Evolutionary conservation across 768 basidiomycete genomes (phyloP).

Genomic region (Pulveroboletus sp.): DNA sequence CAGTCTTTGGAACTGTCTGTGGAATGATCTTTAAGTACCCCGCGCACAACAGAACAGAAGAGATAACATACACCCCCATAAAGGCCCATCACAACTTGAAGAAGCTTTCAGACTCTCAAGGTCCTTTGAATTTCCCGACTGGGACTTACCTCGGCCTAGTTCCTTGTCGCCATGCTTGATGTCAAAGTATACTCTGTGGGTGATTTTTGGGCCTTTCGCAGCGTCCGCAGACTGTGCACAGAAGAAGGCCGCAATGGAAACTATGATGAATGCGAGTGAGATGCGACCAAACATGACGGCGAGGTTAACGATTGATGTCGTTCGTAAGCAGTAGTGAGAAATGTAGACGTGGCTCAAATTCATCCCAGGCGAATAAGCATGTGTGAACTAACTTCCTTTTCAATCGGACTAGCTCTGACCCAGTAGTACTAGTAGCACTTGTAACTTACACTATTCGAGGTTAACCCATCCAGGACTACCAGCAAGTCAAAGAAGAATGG

Average conservation of each 20-base stretch:
- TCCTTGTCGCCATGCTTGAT: conserved; percentile 88
- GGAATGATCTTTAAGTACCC: background rate
- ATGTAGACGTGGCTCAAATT: conserved; percentile 20
- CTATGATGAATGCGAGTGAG: conserved; percentile 57
- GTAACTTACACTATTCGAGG: too few species aligned
- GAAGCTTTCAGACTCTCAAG: conserved; percentile 4
- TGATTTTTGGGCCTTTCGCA: conserved; percentile 84
- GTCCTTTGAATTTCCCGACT: background rate
- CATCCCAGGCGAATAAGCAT: background rate
- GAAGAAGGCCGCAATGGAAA: conserved; percentile 68
- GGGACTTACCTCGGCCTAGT: conserved; percentile 70
- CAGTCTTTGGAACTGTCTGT: conserved; percentile 94
- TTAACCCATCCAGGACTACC: background rate
- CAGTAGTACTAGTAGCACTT: too few species aligned
- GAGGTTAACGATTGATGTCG: conserved; percentile 1
- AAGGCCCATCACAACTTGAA: conserved; percentile 78
- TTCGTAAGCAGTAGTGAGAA: conserved; percentile 9
- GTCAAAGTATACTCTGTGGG: conserved; percentile 93
- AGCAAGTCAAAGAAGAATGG: conserved; percentile 37
- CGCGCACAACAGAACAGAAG: background rate
- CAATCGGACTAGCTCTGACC: too few species aligned
- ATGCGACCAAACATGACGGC: conserved; percentile 55
- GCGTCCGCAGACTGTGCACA: conserved; percentile 74
- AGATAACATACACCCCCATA: conserved; percentile 72
- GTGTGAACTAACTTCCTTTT: conserved; percentile 29